These are phyloP conservation scores for Blastobotrys peoriensis DNA, from an alignment of 805 yeast genomes.

Conservation along the genomic window DNA sequence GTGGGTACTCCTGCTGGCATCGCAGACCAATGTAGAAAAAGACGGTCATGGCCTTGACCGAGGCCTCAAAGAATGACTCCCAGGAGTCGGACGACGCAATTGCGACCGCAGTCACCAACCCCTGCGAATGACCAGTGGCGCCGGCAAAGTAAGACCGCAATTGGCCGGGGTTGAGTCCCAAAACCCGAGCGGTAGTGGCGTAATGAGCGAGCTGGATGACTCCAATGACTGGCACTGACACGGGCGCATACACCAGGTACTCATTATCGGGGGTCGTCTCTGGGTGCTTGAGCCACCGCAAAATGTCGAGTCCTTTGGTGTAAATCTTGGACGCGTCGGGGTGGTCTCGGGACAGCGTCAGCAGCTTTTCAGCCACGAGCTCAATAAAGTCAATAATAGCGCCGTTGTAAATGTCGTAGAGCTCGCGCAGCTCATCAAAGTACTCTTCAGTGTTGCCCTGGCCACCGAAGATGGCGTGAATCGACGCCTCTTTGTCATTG, in stretches of 20 bases:
- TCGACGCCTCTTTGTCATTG: slow-evolving; percentile 48
- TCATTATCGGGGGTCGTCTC: slow-evolving; percentile 85
- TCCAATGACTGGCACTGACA: slow-evolving; percentile 96
- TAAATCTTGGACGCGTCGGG: slow-evolving; percentile 78
- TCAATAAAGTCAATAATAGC: slow-evolving; percentile 65
- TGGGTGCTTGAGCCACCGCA: slow-evolving; percentile 80
- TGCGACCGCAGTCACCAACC: slow-evolving; percentile 84
- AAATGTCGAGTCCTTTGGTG: slow-evolving; percentile 87
- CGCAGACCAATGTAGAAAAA: slow-evolving; percentile 92
- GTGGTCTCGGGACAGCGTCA: slow-evolving; percentile 60
- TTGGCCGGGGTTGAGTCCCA: slow-evolving; percentile 88
- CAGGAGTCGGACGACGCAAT: slow-evolving; percentile 76
- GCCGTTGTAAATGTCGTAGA: slow-evolving; percentile 71
- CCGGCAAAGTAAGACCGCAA: slow-evolving; percentile 53
- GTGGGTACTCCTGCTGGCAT: slow-evolving; percentile 84
- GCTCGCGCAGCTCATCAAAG: slow-evolving; percentile 89
- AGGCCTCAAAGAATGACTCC: slow-evolving; percentile 68
- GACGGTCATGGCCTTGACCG: slow-evolving; percentile 74
- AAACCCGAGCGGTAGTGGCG: slow-evolving; percentile 75
- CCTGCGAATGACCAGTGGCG: slow-evolving; percentile 42
- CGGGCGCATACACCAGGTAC: slow-evolving; percentile 84
- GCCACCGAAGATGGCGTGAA: slow-evolving; percentile 93
- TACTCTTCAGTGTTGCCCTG: slow-evolving; percentile 98
- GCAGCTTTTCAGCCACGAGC: slow-evolving; percentile 63
- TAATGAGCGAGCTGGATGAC: slow-evolving; percentile 92